These are phyloP conservation scores for Calocybe gambosa DNA, from an alignment of 1,284 basidiomycete species.

Conservation along the genomic window DNA sequence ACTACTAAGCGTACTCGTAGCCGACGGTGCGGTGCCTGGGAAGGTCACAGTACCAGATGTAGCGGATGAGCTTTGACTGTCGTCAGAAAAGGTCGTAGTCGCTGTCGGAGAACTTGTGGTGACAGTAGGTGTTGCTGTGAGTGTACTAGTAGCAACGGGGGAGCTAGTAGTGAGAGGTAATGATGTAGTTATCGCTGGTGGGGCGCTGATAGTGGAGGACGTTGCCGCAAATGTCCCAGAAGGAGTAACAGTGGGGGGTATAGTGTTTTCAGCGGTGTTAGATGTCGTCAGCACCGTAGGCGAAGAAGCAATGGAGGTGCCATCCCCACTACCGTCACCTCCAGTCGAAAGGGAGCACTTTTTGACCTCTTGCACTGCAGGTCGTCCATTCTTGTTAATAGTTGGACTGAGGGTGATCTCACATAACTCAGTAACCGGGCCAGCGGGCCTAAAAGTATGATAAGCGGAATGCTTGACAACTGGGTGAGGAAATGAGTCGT, in stretches of 20 bases:
- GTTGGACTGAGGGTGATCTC: conserved; percentile 54
- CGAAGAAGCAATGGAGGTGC: conserved; percentile 4
- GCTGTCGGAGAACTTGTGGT: conserved; percentile 10
- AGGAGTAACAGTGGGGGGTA: conserved; percentile 1
- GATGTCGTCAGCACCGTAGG: conserved; percentile 3
- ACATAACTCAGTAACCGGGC: conserved; percentile 57
- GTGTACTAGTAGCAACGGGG: background rate
- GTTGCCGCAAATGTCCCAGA: conserved; percentile 2
- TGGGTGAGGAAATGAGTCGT: conserved; percentile 14
- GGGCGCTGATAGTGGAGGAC: background rate
- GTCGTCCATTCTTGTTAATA: conserved; percentile 40
- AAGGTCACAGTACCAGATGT: conserved; percentile 7
- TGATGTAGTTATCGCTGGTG: conserved; percentile 5
- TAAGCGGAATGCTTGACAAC: conserved; percentile 8
- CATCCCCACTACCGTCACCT: conserved; percentile 1
- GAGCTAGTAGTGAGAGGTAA: conserved; percentile 1
- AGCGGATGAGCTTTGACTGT: conserved; percentile 5
- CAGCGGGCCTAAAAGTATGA: conserved; percentile 30
- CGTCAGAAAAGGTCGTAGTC: conserved; percentile 8
- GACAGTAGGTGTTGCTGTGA: conserved; percentile 7
- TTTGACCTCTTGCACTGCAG: conserved; percentile 52
- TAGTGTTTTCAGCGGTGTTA: conserved; percentile 11
- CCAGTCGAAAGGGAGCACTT: conserved; percentile 43
- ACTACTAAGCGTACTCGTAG: conserved; percentile 8
- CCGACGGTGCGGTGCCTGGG: conserved; percentile 3